phyloP scores from a whole-genome alignment of 1,284 basidiomycete genomes.

The Puccinia brachypodii region DNA sequence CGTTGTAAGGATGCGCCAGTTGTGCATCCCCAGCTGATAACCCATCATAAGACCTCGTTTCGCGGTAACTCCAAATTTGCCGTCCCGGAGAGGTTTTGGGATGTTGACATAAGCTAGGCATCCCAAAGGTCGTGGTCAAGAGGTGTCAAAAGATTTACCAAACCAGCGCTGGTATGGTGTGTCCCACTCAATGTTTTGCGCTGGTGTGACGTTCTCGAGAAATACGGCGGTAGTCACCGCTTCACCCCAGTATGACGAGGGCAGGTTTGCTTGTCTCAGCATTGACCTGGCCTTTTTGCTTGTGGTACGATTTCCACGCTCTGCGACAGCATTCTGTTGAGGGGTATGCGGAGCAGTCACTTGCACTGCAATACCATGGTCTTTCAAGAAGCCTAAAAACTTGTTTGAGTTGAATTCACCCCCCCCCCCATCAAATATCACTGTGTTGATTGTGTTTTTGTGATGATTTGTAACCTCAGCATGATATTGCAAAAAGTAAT shows the following conservation, averaged over 20 bases:
- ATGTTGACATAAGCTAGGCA: constrained; percentile 6
- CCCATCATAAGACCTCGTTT: background rate
- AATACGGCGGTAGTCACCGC: constrained; percentile 13
- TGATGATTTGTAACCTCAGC: background rate
- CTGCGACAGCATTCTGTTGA: background rate
- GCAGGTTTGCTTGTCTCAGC: constrained; percentile 3
- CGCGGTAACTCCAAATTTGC: constrained; percentile 8
- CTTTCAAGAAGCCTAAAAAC: background rate
- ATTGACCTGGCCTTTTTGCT: background rate
- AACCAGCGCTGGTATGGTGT: constrained; percentile 2
- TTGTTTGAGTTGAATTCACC: constrained; percentile 1
- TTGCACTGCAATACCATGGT: background rate
- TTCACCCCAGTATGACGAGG: background rate
- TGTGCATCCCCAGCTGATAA: constrained; percentile 19
- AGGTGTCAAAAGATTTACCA: background rate
- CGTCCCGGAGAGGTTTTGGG: background rate
- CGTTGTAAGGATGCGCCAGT: constrained; percentile 7
- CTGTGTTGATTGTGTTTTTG: background rate
- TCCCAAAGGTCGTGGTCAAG: background rate
- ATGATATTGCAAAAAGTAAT: background rate
- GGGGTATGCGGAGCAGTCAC: constrained; percentile 3
- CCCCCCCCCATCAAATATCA: constrained; percentile 1
- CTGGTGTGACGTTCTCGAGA: constrained; percentile 16
- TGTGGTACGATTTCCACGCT: constrained; percentile 3
- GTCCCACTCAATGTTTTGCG: background rate